Conservation (phyloP, 2,329 filamentous ascomycete genomes). For the Bipolaris victoriae region DNA sequence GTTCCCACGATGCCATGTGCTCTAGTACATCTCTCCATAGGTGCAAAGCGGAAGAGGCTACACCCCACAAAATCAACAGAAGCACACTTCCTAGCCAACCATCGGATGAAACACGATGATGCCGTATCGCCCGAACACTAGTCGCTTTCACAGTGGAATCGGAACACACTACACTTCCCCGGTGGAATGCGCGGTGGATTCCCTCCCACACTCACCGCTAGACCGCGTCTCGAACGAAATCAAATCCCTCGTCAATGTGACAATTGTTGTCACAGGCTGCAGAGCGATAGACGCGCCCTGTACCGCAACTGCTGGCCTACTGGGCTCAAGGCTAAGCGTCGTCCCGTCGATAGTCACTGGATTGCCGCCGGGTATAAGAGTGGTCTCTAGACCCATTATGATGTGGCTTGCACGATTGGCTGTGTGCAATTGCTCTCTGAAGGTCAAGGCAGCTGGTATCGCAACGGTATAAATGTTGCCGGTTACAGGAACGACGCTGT, state of each 20-base stretch:
- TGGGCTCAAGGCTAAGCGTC: slow-evolving; percentile 39
- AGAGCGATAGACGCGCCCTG: slow-evolving; percentile 11
- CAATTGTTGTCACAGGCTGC: slow-evolving; percentile 32
- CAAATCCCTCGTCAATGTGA: slow-evolving; percentile 20
- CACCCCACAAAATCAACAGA: slow-evolving; percentile 19
- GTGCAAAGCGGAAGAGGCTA: slow-evolving; percentile 26
- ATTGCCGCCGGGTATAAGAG: slow-evolving; percentile 47
- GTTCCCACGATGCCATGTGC: not conserved
- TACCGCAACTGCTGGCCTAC: slow-evolving; percentile 36
- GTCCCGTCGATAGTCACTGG: slow-evolving; percentile 43
- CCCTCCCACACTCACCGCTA: slow-evolving; percentile 1
- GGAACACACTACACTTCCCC: not conserved
- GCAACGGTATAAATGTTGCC: slow-evolving; percentile 32
- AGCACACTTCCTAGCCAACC: slow-evolving; percentile 21
- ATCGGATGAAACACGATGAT: not conserved
- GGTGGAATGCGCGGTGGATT: slow-evolving; percentile 5
- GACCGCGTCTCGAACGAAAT: not conserved
- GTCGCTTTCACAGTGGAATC: slow-evolving; percentile 16
- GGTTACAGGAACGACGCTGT: slow-evolving; percentile 25
- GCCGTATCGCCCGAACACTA: slow-evolving; percentile 6
- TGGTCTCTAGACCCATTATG: slow-evolving; percentile 47
- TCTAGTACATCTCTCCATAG: slow-evolving; percentile 12
- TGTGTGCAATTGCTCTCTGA: slow-evolving; percentile 48
- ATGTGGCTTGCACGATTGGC: slow-evolving; percentile 54
- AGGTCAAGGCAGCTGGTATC: slow-evolving; percentile 41